A percentile compares a stretch with the other conserved stretches of the same genome.
These are phyloP conservation scores for Isabelozyma rhagii DNA, from an alignment of 805 yeast species.

Conservation along the genomic window DNA sequence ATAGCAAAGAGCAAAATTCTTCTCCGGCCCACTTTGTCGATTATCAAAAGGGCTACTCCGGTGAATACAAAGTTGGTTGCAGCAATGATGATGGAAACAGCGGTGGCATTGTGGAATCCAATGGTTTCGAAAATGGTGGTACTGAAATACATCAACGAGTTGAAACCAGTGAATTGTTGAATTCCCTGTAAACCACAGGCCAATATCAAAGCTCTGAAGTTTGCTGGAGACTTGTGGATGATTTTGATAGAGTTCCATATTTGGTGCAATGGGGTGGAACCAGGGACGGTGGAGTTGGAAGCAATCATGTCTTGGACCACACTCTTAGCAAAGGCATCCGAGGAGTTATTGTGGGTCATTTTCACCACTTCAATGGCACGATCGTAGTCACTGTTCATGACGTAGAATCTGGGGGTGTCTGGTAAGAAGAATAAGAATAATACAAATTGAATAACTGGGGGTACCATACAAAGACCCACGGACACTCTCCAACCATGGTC, in stretches of 20 bases:
- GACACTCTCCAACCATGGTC: slow-evolving; percentile 89
- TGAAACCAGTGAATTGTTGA: slow-evolving; percentile 96
- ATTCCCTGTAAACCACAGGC: slow-evolving; percentile 94
- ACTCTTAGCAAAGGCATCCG: slow-evolving; percentile 60
- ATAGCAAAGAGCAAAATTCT: slow-evolving; percentile 72
- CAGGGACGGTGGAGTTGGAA: slow-evolving; percentile 41
- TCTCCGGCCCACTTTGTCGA: slow-evolving; percentile 88
- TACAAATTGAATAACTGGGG: slow-evolving; percentile 73
- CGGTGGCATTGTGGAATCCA: slow-evolving; percentile 87
- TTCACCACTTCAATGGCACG: slow-evolving; percentile 65
- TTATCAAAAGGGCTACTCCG: slow-evolving; percentile 76
- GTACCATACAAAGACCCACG: slow-evolving; percentile 87
- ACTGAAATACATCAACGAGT: slow-evolving; percentile 92
- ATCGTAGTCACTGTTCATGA: slow-evolving; percentile 63
- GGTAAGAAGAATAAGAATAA: slow-evolving; percentile 78
- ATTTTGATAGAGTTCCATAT: slow-evolving; percentile 60
- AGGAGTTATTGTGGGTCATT: slow-evolving; percentile 60
- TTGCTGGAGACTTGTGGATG: slow-evolving; percentile 68
- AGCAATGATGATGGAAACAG: slow-evolving; percentile 89
- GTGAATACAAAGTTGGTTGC: slow-evolving; percentile 94
- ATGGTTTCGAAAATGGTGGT: slow-evolving; percentile 88
- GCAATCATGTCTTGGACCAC: slow-evolving; percentile 65
- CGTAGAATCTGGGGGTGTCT: slow-evolving; percentile 90
- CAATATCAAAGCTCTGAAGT: slow-evolving; percentile 82
- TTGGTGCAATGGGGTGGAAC: slow-evolving; percentile 40